Conservation (phyloP, 2,329 filamentous ascomycete genomes). For the Colletotrichum chlorophyti region DNA sequence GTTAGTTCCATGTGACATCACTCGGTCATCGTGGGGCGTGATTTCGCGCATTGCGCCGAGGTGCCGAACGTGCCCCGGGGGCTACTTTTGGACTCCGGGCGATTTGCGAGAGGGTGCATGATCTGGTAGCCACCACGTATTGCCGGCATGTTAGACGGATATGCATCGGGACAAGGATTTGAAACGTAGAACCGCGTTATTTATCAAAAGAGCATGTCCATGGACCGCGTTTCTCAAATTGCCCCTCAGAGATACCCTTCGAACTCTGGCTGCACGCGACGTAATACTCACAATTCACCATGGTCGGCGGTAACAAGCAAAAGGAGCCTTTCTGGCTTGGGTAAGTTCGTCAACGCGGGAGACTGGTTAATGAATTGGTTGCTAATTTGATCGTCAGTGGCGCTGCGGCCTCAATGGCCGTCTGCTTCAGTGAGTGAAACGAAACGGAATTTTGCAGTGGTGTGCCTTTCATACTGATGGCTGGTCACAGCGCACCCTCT, state of each 20-base stretch:
- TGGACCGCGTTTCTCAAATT: not conserved
- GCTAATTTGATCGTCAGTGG: slow-evolving; percentile 45
- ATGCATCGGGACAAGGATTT: not conserved
- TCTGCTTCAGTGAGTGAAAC: slow-evolving; percentile 48
- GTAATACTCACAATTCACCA: not conserved
- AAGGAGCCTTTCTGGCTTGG: slow-evolving; percentile 54
- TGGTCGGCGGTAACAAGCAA: slow-evolving; percentile 32
- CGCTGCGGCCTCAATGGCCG: slow-evolving; percentile 51
- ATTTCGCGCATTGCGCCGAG: slow-evolving; percentile 16
- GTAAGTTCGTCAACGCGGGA: slow-evolving; percentile 33
- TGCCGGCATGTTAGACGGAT: not conserved
- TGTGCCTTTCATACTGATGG: not conserved
- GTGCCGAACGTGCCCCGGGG: slow-evolving; percentile 12
- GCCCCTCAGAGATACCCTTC: not conserved
- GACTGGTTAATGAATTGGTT: not conserved
- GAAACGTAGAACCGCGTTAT: not conserved
- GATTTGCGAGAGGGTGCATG: not conserved
- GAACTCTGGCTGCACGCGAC: not conserved
- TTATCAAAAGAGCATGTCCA: slow-evolving; percentile 22
- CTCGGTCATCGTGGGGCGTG: slow-evolving; percentile 5
- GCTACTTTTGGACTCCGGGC: slow-evolving; percentile 19
- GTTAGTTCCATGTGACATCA: slow-evolving; percentile 19
- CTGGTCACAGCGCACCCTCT: slow-evolving; percentile 45
- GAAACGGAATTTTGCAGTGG: not conserved
- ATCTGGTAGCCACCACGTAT: slow-evolving; percentile 11